These are phyloP conservation scores for Apiotrichum brassicae DNA, from an alignment of 1,284 basidiomycete species.

Conservation along the genomic window DNA sequence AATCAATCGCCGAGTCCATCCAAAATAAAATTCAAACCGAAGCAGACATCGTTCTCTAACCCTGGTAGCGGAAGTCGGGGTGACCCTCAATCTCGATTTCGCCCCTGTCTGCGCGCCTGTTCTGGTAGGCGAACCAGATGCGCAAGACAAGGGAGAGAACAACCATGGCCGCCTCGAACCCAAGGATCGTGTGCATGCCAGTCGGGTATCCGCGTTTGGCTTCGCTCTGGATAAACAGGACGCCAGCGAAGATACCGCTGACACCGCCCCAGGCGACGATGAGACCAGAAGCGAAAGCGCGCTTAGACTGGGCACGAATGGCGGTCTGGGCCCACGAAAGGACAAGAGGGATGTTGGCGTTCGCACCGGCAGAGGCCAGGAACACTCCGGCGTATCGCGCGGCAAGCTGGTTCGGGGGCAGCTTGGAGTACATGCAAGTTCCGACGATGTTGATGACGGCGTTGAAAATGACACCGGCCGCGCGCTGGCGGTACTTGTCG, in stretches of 20 bases:
- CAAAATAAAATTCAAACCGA: no score
- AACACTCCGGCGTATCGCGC: constrained; percentile 46
- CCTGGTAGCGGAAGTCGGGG: constrained; percentile 14
- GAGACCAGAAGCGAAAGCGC: constrained; percentile 40
- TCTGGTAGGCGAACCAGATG: constrained; percentile 7
- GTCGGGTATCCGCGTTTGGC: constrained; percentile 8
- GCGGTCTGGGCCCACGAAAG: constrained; percentile 44
- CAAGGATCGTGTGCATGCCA: no score
- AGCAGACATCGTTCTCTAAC: no score
- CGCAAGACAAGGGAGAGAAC: neutral
- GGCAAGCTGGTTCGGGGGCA: constrained; percentile 17
- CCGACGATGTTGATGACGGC: constrained; percentile 9
- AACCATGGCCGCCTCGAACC: constrained; percentile 3
- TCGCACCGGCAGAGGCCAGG: constrained; percentile 42
- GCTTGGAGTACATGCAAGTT: constrained; percentile 13
- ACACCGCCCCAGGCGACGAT: constrained; percentile 47
- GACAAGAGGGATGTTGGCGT: constrained; percentile 35
- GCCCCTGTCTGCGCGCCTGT: constrained; percentile 7
- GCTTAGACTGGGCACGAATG: constrained; percentile 46
- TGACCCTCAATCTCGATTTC: constrained; percentile 11
- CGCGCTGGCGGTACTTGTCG: constrained; percentile 30
- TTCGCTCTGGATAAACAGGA: constrained; percentile 13
- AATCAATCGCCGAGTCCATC: no score
- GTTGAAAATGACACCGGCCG: constrained; percentile 3
- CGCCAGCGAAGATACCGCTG: constrained; percentile 43